These are phyloP conservation scores for Pseudoturritis turrita DNA, from an alignment of 345 rosid species.

Conservation along the genomic window DNA sequence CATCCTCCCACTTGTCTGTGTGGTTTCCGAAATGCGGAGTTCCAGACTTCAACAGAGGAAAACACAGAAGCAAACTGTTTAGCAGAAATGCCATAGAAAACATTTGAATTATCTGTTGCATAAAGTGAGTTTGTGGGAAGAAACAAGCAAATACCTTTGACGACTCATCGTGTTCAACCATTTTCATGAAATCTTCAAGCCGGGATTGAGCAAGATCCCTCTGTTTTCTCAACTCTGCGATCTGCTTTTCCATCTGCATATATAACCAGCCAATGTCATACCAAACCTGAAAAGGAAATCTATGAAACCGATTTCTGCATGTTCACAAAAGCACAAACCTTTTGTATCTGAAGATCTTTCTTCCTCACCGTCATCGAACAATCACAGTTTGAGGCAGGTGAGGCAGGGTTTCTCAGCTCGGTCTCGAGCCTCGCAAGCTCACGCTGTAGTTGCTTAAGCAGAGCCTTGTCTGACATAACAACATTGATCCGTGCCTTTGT, in stretches of 20 bases:
- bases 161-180: constrained; percentile 51
- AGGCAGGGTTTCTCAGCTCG: constrained; percentile 69
- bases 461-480: constrained; percentile 96
- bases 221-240: constrained; percentile 65
- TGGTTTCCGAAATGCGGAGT: constrained; percentile 30
- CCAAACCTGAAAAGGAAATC: background rate
- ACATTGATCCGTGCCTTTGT: constrained; percentile 95
- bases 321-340: constrained; percentile 40
- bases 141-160: constrained; percentile 38
- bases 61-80: constrained; percentile 12
- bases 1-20: constrained; percentile 62
- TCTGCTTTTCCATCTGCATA: constrained; percentile 82
- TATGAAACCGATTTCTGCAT: background rate
- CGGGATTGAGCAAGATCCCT: constrained; percentile 85
- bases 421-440: constrained; percentile 89
- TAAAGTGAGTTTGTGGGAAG: background rate
- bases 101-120: background rate
- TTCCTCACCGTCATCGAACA: constrained; percentile 59
- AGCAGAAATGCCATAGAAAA: background rate
- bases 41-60: constrained; percentile 16
- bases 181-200: constrained; percentile 61
- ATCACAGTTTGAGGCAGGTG: constrained; percentile 56
- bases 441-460: constrained; percentile 86
- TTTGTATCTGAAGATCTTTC: constrained; percentile 87
- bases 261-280: background rate